Base-by-base conservation (phyloP, 208 protist species). In the Vickermania spadyakhi region DNA sequence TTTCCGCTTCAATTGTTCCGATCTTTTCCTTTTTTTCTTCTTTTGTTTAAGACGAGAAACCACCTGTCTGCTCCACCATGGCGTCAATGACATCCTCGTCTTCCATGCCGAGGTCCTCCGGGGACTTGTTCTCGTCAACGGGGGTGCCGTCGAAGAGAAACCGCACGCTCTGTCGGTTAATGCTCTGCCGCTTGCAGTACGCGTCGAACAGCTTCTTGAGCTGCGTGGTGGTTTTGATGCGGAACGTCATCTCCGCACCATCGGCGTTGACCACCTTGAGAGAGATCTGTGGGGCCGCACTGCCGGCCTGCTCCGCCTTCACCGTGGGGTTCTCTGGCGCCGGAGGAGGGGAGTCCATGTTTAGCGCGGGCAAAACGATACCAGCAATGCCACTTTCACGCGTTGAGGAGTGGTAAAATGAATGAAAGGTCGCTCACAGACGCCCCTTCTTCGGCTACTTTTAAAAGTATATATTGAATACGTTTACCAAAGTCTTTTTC, bases 161-260 rank as follows among this genome's bases (percentile, higher is more conserved):
- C 56, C 97, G 87, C 23, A 98, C 87, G 59, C 81, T 86, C 22
- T 75, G 76, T 26, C 77, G 75, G 1, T 73, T 72, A 21, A 98
- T 91, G 62, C 85, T 92, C 66, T 98, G 93, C 71, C 97, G 94
- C 73, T 97, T 96, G 78, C 96, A 98, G 75, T 98, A 99, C 11
- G 96, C 94, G 56, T 98, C 96, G 73, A 98, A 97, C 26, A 99
- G 68, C 75, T 98, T 98, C 31, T 89, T 86, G 42, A 99, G 72
- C 62, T 84, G 87, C 11, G 96, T 98, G 11, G 73, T 76, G n/a
- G 75, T 73, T 66, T 97, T 97, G 49, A 99, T 98, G 58, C 96
- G 96, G 72, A 99, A 99, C 71, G 96, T 97, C 64, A 99, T 96
- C 70, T 98, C 94, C 11, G 77, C 86, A 3, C 94, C 95, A 26